These are phyloP conservation scores for Microsporum canis DNA, from an alignment of 2,329 filamentous ascomycete genomes.

Conservation along the genomic window DNA sequence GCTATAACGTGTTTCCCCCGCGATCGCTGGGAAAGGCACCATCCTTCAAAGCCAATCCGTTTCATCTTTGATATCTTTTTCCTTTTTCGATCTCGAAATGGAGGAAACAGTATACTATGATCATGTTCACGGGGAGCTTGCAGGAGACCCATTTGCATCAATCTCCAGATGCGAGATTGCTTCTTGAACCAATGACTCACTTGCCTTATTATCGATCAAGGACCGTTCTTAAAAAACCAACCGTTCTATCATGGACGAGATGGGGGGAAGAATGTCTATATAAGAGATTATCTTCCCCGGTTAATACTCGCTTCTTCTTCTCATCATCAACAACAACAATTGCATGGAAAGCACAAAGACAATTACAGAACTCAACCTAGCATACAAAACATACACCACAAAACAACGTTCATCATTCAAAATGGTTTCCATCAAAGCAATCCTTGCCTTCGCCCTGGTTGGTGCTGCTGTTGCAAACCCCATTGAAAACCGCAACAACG, in stretches of 20 bases:
- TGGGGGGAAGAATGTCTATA: not conserved
- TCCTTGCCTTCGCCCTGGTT: not conserved
- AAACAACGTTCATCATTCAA: not conserved
- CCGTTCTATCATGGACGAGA: not conserved
- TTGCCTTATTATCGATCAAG: no score
- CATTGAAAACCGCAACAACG: not conserved
- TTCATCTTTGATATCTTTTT: not conserved
- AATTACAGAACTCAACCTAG: not conserved
- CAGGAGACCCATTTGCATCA: not conserved
- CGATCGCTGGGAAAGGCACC: not conserved
- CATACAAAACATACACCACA: not conserved
- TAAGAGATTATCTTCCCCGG: not conserved
- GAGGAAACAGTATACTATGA: not conserved
- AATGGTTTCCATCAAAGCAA: constrained; percentile 3
- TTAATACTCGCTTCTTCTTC: not conserved
- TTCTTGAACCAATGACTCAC: no score
- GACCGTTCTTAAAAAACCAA: no score
- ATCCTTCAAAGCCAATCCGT: not conserved
- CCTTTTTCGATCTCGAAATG: not conserved
- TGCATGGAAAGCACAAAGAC: not conserved
- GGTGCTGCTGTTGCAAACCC: not conserved
- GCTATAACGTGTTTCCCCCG: not conserved
- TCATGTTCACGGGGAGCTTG: not conserved
- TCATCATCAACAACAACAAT: not conserved
- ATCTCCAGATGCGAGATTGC: no score